Evolutionary conservation across 2,329 filamentous ascomycete species (phyloP).

Genomic region (Cercospora sp.): DNA sequence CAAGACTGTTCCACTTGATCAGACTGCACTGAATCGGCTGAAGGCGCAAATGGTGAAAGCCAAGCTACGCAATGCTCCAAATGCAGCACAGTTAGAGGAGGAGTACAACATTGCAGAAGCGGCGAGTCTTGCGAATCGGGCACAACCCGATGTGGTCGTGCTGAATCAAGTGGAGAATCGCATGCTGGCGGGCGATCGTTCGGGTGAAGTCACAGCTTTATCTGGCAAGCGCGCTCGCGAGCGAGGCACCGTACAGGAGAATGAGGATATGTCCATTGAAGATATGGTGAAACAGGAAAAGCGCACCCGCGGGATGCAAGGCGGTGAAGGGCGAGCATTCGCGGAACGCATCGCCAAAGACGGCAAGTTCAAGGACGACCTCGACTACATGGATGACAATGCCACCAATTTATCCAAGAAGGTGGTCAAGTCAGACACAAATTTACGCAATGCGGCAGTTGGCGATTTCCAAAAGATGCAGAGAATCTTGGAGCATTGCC

Average conservation of each 20-base stretch:
- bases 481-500: constrained; percentile 79
- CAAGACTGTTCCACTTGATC: constrained; percentile 62
- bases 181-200: constrained; percentile 75
- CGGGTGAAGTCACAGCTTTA: constrained; percentile 73
- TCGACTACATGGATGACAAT: constrained; percentile 98
- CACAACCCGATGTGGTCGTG: constrained; percentile 70
- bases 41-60: constrained; percentile 96
- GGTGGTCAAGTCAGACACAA: constrained; percentile 83
- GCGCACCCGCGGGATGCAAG: constrained; percentile 69
- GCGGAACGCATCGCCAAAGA: constrained; percentile 96
- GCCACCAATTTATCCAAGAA: constrained; percentile 83
- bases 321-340: constrained; percentile 73
- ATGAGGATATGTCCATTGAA: constrained; percentile 92
- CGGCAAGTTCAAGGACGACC: constrained; percentile 81
- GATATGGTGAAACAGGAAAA: constrained; percentile 97
- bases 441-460: constrained; percentile 84
- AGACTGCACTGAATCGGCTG: constrained; percentile 80
- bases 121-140: constrained; percentile 55
- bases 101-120: constrained; percentile 79
- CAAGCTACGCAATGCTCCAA: constrained; percentile 75
- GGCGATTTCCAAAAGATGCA: constrained; percentile 88
- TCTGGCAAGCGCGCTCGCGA: constrained; percentile 80
- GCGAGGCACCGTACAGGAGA: constrained; percentile 81
- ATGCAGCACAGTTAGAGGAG: constrained; percentile 74
- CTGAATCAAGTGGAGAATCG: constrained; percentile 87